phyloP scores from a whole-genome alignment of 306 rosid genomes.

The Castanea sativa region DNA sequence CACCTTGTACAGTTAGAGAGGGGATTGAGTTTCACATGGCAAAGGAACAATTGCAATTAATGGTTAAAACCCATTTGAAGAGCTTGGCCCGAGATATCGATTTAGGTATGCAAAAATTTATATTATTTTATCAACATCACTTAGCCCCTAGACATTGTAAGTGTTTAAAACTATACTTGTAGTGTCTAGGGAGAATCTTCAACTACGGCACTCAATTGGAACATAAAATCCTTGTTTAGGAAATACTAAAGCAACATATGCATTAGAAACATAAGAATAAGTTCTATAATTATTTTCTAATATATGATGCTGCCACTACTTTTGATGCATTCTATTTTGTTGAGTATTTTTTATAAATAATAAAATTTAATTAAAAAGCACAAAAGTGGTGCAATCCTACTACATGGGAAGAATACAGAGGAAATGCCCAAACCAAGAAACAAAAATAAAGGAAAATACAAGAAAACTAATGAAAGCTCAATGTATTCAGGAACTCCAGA shows the following conservation, averaged over 20 bases:
- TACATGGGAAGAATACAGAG: too few species aligned
- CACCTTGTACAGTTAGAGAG: conserved; percentile 32
- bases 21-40: conserved; percentile 44
- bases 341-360: too few species aligned
- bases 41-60: conserved; percentile 60
- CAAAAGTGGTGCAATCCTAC: too few species aligned
- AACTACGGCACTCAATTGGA: neutral
- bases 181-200: neutral
- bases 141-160: neutral
- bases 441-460: too few species aligned
- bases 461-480: too few species aligned
- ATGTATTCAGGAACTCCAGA: too few species aligned
- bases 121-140: conserved; percentile 7
- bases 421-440: too few species aligned
- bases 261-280: neutral
- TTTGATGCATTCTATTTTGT: neutral
- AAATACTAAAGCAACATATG: neutral
- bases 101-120: conserved; percentile 46
- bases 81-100: conserved; percentile 47
- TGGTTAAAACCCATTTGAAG: conserved; percentile 63
- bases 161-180: neutral
- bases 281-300: conserved; percentile 16
- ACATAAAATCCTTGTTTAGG: neutral
- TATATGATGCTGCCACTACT: neutral
- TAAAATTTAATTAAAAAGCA: too few species aligned